Base-by-base conservation (phyloP, 1,284 basidiomycete genomes). In the Boletus semigastroideus region DNA sequence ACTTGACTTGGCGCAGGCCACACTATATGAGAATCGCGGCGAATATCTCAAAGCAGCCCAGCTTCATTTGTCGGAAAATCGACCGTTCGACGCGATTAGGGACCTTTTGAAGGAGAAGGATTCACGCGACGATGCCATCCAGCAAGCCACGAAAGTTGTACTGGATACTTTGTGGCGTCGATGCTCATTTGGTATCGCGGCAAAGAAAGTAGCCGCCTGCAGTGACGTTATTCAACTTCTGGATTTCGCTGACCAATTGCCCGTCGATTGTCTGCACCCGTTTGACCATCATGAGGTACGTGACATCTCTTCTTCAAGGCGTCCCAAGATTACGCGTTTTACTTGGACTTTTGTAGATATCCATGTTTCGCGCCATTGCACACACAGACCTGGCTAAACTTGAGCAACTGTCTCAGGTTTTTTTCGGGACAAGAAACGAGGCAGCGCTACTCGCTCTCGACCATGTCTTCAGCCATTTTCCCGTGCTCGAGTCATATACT, bases 1-100 rank as follows among this genome's bases (percentile, higher is more conserved):
- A 19, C 71, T 88, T 5, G 78, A 83, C 51, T 58, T 76, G 13
- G 77, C 79, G 10, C 76, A 72, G n/a, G 79, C 78, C 0, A 62
- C 65, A 0, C 60, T 86, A 9, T 71, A 87, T 16, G 72, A 77
- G 43, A 63, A 70, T 5, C 67, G 74, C 4, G 77, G 75, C 5
- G 68, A 73, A 53, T 72, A 68, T 41, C 51, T 60, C 0, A 80
- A 86, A 28, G 85, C 84, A 0, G 85, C 83, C 1, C 72, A 81
- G 14, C 60, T 85, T 16, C 78, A 83, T 56, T 61, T 83, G 3
- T 60, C 64, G 2, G 78, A 83, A 63, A 82, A 83, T 19, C 73
- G 75, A 2, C 65, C 62, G 1, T 39, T 77, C 2, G 72, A 80
- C 19, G 86, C 82, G 0, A 77, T 84, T 31, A 58, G 59, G 4